A percentile compares a stretch with the other conserved stretches of the same genome.
These are phyloP conservation scores for Capronia epimyces DNA, from an alignment of 2,329 filamentous ascomycete species.

Conservation along the genomic window DNA sequence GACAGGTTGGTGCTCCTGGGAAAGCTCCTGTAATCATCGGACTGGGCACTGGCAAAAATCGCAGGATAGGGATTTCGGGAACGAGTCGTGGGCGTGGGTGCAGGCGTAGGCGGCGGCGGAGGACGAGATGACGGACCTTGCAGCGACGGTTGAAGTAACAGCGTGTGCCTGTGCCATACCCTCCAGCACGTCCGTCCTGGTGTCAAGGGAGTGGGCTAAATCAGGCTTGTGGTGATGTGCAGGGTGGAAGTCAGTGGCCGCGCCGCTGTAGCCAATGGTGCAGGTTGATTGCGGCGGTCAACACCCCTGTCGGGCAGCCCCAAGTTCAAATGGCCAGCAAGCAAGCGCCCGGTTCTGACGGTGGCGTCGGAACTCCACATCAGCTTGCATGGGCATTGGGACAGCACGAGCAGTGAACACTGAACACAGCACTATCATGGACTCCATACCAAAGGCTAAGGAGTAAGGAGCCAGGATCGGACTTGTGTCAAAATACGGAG, in stretches of 20 bases:
- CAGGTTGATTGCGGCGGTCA: background rate
- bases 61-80: constrained; percentile 1
- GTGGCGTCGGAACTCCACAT: constrained; percentile 4
- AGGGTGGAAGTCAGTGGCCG: constrained; percentile 15
- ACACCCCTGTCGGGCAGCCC: background rate
- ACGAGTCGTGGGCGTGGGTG: constrained; percentile 8
- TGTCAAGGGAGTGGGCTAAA: constrained; percentile 18
- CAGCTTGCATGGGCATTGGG: background rate
- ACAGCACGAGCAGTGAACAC: too few relatives aligned
- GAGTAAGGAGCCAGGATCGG: background rate
- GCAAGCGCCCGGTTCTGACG: background rate
- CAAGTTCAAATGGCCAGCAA: background rate
- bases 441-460: too few relatives aligned
- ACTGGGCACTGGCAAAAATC: constrained; percentile 1
- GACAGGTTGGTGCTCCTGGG: constrained; percentile 21
- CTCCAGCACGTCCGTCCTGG: background rate
- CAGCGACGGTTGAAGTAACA: background rate
- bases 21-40: constrained; percentile 23
- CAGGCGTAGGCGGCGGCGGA: too few relatives aligned
- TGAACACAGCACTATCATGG: too few relatives aligned
- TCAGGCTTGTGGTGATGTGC: constrained; percentile 19
- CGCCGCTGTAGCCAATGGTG: constrained; percentile 19
- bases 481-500: background rate
- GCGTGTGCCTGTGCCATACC: constrained; percentile 5
- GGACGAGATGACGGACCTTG: constrained; percentile 1